A percentile compares a stretch with the other conserved stretches of the same genome.
phyloP scores from a whole-genome alignment of 805 yeast genomes.

The Metschnikowia noctiluminum region DNA sequence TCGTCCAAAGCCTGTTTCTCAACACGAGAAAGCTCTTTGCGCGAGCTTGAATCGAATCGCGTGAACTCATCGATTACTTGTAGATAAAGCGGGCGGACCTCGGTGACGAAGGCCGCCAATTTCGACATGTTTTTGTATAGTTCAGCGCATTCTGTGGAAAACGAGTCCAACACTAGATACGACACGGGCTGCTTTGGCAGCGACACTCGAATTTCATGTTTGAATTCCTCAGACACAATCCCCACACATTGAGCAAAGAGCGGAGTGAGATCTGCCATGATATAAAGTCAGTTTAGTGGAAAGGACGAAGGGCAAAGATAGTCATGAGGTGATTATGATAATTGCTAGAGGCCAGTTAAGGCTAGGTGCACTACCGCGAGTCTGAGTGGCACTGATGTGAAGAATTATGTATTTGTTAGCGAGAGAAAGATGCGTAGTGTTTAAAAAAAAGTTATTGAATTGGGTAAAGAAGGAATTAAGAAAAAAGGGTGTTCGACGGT shows the following conservation, averaged over 20 bases:
- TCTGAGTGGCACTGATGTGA: no score
- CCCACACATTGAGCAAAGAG: conserved; percentile 45
- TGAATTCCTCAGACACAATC: conserved; percentile 38
- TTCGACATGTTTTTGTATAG: conserved; percentile 31
- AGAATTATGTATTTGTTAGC: no score
- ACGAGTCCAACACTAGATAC: conserved; percentile 32
- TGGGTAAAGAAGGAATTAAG: no score
- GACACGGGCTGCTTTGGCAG: neutral
- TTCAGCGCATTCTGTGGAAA: conserved; percentile 37
- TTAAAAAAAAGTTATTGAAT: no score
- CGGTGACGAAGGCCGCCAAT: conserved; percentile 31
- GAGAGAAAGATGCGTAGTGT: no score
- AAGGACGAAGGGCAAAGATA: neutral
- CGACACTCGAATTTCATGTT: conserved; percentile 2
- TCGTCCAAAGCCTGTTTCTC: conserved; percentile 57
- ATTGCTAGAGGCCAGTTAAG: neutral
- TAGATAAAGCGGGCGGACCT: conserved; percentile 34
- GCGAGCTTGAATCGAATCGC: conserved; percentile 1
- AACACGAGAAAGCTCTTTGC: conserved; percentile 32
- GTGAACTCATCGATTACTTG: conserved; percentile 20
- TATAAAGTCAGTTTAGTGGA: neutral
- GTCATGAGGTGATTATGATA: no score
- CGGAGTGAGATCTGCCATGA: conserved; percentile 49
- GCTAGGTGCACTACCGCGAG: no score
- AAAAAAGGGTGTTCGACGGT: no score